These are phyloP conservation scores for Yamadazyma sp. DNA, from an alignment of 805 yeast genomes.

Conservation along the genomic window DNA sequence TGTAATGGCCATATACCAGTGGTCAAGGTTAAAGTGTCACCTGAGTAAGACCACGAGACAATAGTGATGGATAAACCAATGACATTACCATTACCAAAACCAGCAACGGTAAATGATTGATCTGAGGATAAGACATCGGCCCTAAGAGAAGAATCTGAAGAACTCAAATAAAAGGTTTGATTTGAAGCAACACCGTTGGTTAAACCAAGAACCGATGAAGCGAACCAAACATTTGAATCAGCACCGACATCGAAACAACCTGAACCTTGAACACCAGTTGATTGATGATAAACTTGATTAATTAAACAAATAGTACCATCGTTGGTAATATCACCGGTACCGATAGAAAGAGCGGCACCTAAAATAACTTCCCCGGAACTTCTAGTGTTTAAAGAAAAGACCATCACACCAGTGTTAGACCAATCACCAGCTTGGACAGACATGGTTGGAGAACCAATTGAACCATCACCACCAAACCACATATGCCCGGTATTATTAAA, in stretches of 20 bases:
- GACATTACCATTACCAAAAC: constrained; percentile 20
- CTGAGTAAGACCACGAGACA: constrained; percentile 2
- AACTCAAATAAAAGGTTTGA: constrained; percentile 18
- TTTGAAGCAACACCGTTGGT: constrained; percentile 6
- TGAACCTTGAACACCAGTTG: constrained; percentile 13
- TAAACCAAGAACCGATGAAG: constrained; percentile 3
- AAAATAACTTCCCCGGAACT: constrained; percentile 11
- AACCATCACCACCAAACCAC: constrained; percentile 13
- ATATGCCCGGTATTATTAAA: constrained; percentile 17
- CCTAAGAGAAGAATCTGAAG: constrained; percentile 14
- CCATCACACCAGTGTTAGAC: constrained; percentile 14
- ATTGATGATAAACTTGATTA: constrained; percentile 16
- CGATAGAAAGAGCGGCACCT: constrained; percentile 9
- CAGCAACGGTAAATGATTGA: constrained; percentile 15
- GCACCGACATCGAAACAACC: constrained; percentile 20
- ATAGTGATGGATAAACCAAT: constrained; percentile 8
- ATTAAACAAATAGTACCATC: constrained; percentile 23
- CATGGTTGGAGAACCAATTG: constrained; percentile 10
- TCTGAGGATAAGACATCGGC: constrained; percentile 13
- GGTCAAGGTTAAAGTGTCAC: constrained; percentile 1
- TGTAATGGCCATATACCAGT: constrained; percentile 5
- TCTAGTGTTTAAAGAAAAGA: constrained; percentile 11
- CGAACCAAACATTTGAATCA: constrained; percentile 10
- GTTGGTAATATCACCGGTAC: constrained; percentile 15
- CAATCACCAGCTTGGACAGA: constrained; percentile 9